Percentiles rank a stretch among this genome's conserved stretches.
Evolutionary conservation across 345 rosid species (phyloP).

Genomic region (Salix arbutifolia): DNA sequence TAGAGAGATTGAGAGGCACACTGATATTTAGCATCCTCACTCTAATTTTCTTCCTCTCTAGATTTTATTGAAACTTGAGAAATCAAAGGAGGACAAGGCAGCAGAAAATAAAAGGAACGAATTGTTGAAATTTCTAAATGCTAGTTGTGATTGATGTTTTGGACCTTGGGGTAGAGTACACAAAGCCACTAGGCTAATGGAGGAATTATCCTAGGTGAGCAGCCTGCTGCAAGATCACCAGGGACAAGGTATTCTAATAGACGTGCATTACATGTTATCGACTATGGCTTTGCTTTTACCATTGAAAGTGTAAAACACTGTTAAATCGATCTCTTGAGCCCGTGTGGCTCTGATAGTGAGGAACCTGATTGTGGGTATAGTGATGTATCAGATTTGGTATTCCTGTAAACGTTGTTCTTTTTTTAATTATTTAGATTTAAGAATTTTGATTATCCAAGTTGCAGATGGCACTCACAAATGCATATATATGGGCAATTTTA

Average conservation of each 20-base stretch:
- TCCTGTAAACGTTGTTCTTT: not conserved
- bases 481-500: not conserved
- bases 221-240: not conserved
- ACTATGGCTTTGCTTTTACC: not conserved
- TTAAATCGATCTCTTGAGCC: not conserved
- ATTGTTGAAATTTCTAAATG: slow-evolving; percentile 89
- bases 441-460: not conserved
- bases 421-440: not conserved
- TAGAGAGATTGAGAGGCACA: not conserved
- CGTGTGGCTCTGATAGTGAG: not conserved
- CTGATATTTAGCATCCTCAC: not conserved
- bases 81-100: slow-evolving; percentile 88
- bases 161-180: not conserved
- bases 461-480: not conserved
- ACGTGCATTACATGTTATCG: not conserved
- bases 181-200: not conserved
- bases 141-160: slow-evolving; percentile 72
- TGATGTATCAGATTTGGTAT: not conserved
- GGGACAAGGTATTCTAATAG: not conserved
- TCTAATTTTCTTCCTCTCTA: slow-evolving; percentile 21
- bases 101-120: slow-evolving; percentile 89
- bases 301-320: not conserved
- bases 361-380: not conserved
- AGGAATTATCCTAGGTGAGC: not conserved
- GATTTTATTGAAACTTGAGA: slow-evolving; percentile 89